phyloP scores from a whole-genome alignment of 1,284 basidiomycete genomes.

The Prillingera fragicola region DNA sequence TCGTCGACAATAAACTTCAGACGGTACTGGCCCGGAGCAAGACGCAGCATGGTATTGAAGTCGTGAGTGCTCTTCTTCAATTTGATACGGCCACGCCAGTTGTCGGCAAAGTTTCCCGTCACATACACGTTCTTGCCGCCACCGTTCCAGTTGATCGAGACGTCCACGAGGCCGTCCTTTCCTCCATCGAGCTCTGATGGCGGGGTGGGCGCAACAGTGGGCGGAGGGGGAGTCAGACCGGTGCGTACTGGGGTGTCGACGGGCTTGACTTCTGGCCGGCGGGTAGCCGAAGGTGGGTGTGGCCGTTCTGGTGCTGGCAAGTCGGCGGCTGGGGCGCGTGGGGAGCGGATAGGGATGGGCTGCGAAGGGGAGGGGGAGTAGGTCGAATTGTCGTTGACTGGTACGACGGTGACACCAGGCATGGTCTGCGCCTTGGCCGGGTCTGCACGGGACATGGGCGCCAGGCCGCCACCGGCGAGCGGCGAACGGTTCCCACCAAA shows the following conservation, averaged over 20 bases:
- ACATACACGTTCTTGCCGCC: constrained; percentile 53
- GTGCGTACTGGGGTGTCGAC: constrained; percentile 17
- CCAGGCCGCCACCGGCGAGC: constrained; percentile 19
- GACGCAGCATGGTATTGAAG: constrained; percentile 50
- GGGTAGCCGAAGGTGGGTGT: constrained; percentile 3
- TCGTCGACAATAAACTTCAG: constrained; percentile 96
- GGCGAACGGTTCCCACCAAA: constrained; percentile 27
- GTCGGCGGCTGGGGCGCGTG: constrained; percentile 4
- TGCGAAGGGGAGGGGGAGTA: constrained; percentile 17
- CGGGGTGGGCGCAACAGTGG: constrained; percentile 30
- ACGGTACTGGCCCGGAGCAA: constrained; percentile 88
- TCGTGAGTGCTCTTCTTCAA: constrained; percentile 50
- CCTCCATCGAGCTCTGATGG: constrained; percentile 10
- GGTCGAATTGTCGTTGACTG: constrained; percentile 17
- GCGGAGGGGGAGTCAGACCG: constrained; percentile 26
- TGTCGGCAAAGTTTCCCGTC: constrained; percentile 56
- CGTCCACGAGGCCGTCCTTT: constrained; percentile 38
- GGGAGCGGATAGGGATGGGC: constrained; percentile 21
- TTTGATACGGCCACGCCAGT: constrained; percentile 55
- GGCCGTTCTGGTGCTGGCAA: constrained; percentile 4
- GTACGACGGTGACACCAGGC: constrained; percentile 16
- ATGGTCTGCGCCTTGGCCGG: not conserved
- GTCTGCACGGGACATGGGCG: constrained; percentile 25
- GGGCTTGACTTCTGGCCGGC: constrained; percentile 14
- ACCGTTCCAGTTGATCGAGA: constrained; percentile 47